These are phyloP conservation scores for Elsinoe fawcettii DNA, from an alignment of 2,329 filamentous ascomycete species.

Conservation along the genomic window DNA sequence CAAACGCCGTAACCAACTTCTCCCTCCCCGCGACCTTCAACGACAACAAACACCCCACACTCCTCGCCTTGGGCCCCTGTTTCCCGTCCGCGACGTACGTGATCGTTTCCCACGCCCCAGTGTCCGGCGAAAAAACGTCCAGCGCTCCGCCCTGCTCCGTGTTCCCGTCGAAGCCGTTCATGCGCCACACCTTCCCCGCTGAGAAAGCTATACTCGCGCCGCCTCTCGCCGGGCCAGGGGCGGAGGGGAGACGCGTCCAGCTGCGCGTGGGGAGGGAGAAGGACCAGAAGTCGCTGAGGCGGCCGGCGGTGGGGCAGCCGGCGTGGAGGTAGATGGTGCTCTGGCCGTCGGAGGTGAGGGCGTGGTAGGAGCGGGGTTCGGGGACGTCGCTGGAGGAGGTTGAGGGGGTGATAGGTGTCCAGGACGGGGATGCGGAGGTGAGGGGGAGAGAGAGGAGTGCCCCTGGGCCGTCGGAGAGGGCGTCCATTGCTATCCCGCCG, in stretches of 20 bases:
- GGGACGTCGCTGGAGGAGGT: slow-evolving; percentile 45
- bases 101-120: slow-evolving; percentile 36
- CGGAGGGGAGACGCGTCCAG: slow-evolving; percentile 64
- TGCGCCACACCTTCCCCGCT: slow-evolving; percentile 62
- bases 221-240: slow-evolving; percentile 58
- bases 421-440: slow-evolving; percentile 32
- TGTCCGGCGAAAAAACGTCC: slow-evolving; percentile 48
- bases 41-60: slow-evolving; percentile 42
- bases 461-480: slow-evolving; percentile 56
- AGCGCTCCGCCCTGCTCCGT: slow-evolving; percentile 62
- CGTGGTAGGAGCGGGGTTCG: slow-evolving; percentile 63
- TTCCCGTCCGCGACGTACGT: slow-evolving; percentile 37
- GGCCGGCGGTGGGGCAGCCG: slow-evolving; percentile 58
- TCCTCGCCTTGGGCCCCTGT: slow-evolving; percentile 42
- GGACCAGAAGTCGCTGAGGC: slow-evolving; percentile 66
- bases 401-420: slow-evolving; percentile 57
- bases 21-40: slow-evolving; percentile 31
- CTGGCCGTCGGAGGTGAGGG: slow-evolving; percentile 55
- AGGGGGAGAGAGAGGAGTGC: neutral
- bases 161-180: slow-evolving; percentile 70
- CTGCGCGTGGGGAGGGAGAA: slow-evolving; percentile 55
- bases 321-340: slow-evolving; percentile 70
- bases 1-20: slow-evolving; percentile 45
- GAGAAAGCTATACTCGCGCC: slow-evolving; percentile 60
- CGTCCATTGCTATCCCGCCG: slow-evolving; percentile 58